These are phyloP conservation scores for Tagetes erecta DNA, from an alignment of 129 eudicot genomes.

Conservation along the genomic window DNA sequence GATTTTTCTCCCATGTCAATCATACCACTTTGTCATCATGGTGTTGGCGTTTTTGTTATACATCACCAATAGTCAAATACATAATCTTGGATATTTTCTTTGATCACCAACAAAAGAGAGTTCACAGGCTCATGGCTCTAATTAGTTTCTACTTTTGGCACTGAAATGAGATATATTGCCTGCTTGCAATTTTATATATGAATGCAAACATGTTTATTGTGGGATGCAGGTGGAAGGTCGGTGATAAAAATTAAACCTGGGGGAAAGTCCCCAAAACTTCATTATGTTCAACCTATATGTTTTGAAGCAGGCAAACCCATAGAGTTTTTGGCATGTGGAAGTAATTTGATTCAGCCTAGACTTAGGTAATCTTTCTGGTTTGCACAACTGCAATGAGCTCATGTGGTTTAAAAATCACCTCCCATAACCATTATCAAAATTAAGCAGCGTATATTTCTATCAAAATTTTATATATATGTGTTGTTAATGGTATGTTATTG, in stretches of 20 bases:
- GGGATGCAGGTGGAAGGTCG: constrained; percentile 62
- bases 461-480: too few species aligned
- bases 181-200: constrained; percentile 5
- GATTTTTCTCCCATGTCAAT: neutral
- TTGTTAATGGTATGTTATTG: too few species aligned
- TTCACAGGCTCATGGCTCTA: neutral
- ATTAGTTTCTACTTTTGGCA: neutral
- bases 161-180: neutral
- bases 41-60: neutral
- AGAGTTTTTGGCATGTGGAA: constrained; percentile 88
- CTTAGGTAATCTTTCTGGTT: constrained; percentile 51
- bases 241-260: constrained; percentile 52
- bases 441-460: too few species aligned
- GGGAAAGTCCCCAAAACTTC: constrained; percentile 68
- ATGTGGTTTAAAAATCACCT: neutral
- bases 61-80: neutral
- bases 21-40: neutral
- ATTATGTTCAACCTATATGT: constrained; percentile 71
- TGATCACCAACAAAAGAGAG: neutral
- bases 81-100: neutral
- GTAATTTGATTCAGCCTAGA: constrained; percentile 76
- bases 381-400: neutral
- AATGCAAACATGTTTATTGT: constrained; percentile 18
- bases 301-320: constrained; percentile 96
- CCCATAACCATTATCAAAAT: neutral